Evolutionary conservation across 2,329 filamentous ascomycete species (phyloP), one percentile per base, ranked within the genome.

Genomic region (Aspergillus sojae): DNA sequence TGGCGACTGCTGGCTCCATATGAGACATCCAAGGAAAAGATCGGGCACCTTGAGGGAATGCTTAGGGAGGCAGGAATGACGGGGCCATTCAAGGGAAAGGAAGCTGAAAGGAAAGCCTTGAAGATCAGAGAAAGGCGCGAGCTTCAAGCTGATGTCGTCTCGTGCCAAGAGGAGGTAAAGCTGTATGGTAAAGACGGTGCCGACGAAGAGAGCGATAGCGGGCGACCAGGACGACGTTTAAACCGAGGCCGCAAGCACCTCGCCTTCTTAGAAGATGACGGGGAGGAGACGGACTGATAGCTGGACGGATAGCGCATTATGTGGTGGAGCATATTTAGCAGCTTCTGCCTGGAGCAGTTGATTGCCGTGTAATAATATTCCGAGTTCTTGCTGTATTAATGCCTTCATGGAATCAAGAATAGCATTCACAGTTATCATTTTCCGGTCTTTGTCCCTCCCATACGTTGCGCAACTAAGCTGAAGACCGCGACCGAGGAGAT

Each of bases 401-500:
- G 58, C 60, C 61, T 62, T 30, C 36, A 59, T 36, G 32, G 12
- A 59, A 16, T 39, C 21, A 19, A 30, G n/a, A 34, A 10, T 34
- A 58, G 30, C 30, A 36, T 32, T 34, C 19, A 36, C 34, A 16
- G 11, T 45, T 26, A 53, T 77, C 68, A 79, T 73, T 74, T 78
- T 46, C 72, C 69, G 23, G 73, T 63, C 64, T 78, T 80, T 57
- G 72, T 74, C 30, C 78, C 79, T 65, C 83, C 84, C 85, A 97
- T 91, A 69, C 91, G 90, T 75, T 99, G 95, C 32, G 94, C 95
- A 65, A 95, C 89, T 64, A 99, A 82, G 76, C 94, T 96, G 82
- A 98, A 97, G 64, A 97, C 88, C 9, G 94, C 93, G 28, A 99
- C 91, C 0, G 95, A 97, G 28, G 94, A 95, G 84, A 99, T 94